These are phyloP conservation scores for Pichia californica DNA, from an alignment of 805 yeast species.

Conservation along the genomic window DNA sequence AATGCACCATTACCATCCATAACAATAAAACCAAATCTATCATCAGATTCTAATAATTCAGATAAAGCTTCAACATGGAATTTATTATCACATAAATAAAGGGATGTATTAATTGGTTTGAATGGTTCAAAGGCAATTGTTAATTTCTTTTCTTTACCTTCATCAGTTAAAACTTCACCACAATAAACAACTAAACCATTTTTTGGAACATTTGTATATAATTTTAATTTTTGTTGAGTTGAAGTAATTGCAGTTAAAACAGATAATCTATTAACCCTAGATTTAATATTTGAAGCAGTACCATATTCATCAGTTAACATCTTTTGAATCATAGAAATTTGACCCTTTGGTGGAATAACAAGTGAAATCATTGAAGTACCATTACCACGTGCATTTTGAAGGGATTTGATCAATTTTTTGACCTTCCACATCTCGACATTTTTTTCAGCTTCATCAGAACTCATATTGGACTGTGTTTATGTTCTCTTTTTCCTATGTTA, in stretches of 20 bases:
- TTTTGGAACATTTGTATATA: slow-evolving; percentile 83
- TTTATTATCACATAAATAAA: slow-evolving; percentile 94
- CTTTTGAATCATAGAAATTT: slow-evolving; percentile 78
- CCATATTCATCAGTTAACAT: slow-evolving; percentile 98
- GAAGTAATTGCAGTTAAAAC: slow-evolving; percentile 96
- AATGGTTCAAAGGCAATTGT: slow-evolving; percentile 98
- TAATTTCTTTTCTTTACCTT: slow-evolving; percentile 95
- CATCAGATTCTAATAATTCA: slow-evolving; percentile 91
- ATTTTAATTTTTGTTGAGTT: slow-evolving; percentile 92
- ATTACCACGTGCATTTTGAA: slow-evolving; percentile 92
- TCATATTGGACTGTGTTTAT: slow-evolving; percentile 30
- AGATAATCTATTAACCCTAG: slow-evolving; percentile 93
- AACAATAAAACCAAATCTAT: slow-evolving; percentile 92
- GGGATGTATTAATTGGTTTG: slow-evolving; percentile 97
- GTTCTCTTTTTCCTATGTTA: too few species aligned
- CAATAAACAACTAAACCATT: slow-evolving; percentile 95
- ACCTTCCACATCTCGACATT: slow-evolving; percentile 99
- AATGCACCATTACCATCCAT: slow-evolving; percentile 99
- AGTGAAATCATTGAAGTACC: slow-evolving; percentile 99
- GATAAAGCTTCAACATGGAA: slow-evolving; percentile 96
- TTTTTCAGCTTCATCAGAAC: slow-evolving; percentile 85
- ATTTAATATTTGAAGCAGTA: slow-evolving; percentile 96
- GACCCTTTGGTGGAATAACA: slow-evolving; percentile 93
- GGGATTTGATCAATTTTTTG: slow-evolving; percentile 83
- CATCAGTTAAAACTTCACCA: slow-evolving; percentile 96